A percentile compares a stretch with the other conserved stretches of the same genome.
Conservation (phyloP, 805 yeast genomes). For the Wickerhamiella dianesei region DNA sequence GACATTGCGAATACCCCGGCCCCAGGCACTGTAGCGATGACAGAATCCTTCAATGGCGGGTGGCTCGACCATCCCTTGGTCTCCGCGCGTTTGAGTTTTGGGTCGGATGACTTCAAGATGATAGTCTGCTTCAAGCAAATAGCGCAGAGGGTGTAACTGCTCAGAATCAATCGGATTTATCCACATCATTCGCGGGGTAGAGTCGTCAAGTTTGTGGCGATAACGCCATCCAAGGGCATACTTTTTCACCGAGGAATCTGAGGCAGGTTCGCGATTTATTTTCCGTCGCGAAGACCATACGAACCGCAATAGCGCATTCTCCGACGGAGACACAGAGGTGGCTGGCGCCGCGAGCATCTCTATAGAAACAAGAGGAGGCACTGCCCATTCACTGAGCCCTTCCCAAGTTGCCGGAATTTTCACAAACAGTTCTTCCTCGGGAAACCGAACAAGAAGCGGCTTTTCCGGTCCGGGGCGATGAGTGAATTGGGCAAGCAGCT, state of each 20-base stretch:
- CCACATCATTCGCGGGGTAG: neutral
- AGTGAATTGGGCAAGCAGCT: neutral
- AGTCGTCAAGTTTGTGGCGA: neutral
- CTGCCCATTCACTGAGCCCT: neutral
- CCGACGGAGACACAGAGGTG: neutral
- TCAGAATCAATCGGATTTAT: neutral
- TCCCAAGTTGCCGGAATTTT: constrained; percentile 1
- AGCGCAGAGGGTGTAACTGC: neutral
- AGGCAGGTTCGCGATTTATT: neutral
- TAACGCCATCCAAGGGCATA: neutral
- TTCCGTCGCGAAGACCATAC: neutral
- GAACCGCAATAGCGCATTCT: neutral
- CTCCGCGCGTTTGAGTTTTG: neutral
- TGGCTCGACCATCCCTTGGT: constrained; percentile 37
- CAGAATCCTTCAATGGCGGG: constrained; percentile 72
- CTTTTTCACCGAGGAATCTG: neutral
- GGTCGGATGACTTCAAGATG: neutral
- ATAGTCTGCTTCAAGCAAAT: neutral
- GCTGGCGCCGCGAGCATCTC: neutral
- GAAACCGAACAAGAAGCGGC: constrained; percentile 15
- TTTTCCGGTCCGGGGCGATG: constrained; percentile 16
- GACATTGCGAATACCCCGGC: constrained; percentile 30
- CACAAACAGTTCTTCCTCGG: neutral
- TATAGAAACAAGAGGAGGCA: neutral
- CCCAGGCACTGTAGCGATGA: constrained; percentile 38